These are phyloP conservation scores for Trichopus zeylanicus DNA, from an alignment of 116 monocot species.

Conservation along the genomic window DNA sequence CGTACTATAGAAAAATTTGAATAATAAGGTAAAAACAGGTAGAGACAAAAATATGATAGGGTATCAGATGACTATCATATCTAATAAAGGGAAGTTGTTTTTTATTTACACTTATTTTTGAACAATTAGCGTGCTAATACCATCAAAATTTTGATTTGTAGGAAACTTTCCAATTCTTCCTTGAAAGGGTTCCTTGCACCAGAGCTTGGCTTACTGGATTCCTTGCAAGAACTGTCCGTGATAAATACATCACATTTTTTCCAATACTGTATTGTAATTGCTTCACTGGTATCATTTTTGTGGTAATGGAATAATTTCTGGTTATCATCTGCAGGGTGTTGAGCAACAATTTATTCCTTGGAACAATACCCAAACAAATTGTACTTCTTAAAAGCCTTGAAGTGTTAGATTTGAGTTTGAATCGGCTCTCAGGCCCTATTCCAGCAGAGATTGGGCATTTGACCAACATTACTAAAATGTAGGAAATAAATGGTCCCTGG, in stretches of 20 bases:
- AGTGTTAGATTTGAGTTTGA: slow-evolving; percentile 70
- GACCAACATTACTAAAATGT: slow-evolving; percentile 53
- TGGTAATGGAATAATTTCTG: too few relatives aligned
- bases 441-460: slow-evolving; percentile 66
- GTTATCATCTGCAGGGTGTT: slow-evolving; percentile 47
- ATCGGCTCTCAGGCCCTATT: slow-evolving; percentile 65
- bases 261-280: not conserved
- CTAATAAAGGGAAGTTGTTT: too few relatives aligned
- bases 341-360: slow-evolving; percentile 51
- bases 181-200: slow-evolving; percentile 76
- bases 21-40: too few relatives aligned
- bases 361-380: slow-evolving; percentile 72
- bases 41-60: too few relatives aligned
- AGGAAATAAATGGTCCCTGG: slow-evolving; percentile 4
- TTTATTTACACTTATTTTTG: too few relatives aligned
- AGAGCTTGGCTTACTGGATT: slow-evolving; percentile 48
- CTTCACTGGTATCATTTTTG: not conserved
- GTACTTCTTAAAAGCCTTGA: slow-evolving; percentile 58
- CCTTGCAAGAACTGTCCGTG: slow-evolving; percentile 66
- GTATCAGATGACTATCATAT: too few relatives aligned
- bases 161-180: slow-evolving; percentile 62
- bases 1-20: too few relatives aligned
- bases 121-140: not conserved
- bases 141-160: slow-evolving; percentile 20
- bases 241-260: not conserved